A percentile compares a stretch with the other conserved stretches of the same genome.
Conservation (phyloP, 2,329 filamentous ascomycete species). For the Colletotrichum liriopes region DNA sequence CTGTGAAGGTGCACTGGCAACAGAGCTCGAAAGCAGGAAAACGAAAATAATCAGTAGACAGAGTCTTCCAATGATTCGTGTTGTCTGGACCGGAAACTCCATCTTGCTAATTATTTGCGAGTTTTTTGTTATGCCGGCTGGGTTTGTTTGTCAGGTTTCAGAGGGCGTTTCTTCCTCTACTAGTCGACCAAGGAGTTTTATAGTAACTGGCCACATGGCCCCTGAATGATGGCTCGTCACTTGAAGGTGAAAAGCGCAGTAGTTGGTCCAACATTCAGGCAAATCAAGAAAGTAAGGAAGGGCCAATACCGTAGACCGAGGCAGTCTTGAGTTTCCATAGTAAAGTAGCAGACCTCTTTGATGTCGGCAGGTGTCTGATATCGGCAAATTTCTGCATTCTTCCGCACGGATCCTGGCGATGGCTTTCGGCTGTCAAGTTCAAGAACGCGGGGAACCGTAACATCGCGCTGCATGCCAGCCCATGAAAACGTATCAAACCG, state of each 20-base stretch:
- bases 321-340: neutral
- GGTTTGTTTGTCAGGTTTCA: neutral
- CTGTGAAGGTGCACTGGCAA: neutral
- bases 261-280: neutral
- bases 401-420: neutral
- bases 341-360: neutral
- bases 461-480: neutral
- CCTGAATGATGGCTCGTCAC: neutral
- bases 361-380: neutral
- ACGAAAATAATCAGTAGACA: conserved; percentile 5
- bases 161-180: neutral
- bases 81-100: neutral
- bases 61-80: neutral
- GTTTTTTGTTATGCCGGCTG: too few relatives aligned
- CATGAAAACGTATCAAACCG: neutral
- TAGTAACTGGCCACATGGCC: neutral
- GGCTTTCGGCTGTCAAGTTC: neutral
- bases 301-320: neutral
- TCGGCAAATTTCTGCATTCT: conserved; percentile 21
- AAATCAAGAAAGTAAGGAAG: neutral
- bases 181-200: neutral
- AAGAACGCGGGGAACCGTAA: neutral
- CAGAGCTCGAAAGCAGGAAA: neutral
- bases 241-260: neutral
- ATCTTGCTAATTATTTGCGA: neutral